A percentile compares a stretch with the other conserved stretches of the same genome.
These are phyloP conservation scores for Imleria badia DNA, from an alignment of 768 basidiomycete genomes.

Conservation along the genomic window DNA sequence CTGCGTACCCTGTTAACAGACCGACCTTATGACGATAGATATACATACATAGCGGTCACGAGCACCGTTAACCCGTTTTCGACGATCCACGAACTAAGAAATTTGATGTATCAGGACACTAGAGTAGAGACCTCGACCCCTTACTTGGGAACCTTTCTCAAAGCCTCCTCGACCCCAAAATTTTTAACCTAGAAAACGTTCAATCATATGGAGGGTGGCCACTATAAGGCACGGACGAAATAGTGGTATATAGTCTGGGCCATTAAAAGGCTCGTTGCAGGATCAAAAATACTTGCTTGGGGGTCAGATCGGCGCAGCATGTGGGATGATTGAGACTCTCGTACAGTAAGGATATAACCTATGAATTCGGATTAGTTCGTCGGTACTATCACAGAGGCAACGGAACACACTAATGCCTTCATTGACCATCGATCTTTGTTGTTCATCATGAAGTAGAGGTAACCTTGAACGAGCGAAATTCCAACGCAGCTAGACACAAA, in stretches of 20 bases:
- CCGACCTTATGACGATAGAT: background rate
- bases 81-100: slow-evolving; percentile 14
- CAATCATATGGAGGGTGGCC: background rate
- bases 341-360: slow-evolving; percentile 19
- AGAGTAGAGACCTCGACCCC: background rate
- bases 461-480: slow-evolving; percentile 22
- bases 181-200: slow-evolving; percentile 8
- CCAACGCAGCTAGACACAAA: slow-evolving; percentile 13
- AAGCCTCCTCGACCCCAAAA: slow-evolving; percentile 10
- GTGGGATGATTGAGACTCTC: background rate
- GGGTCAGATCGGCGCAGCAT: background rate
- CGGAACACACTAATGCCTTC: slow-evolving; percentile 14
- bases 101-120: background rate
- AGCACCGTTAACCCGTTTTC: slow-evolving; percentile 16
- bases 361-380: background rate
- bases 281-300: slow-evolving; percentile 13
- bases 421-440: slow-evolving; percentile 13
- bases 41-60: slow-evolving; percentile 15
- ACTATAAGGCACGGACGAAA: slow-evolving; percentile 11
- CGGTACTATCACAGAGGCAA: background rate
- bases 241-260: slow-evolving; percentile 19
- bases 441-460: slow-evolving; percentile 15
- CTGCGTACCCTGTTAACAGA: slow-evolving; percentile 3
- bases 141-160: slow-evolving; percentile 10
- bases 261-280: slow-evolving; percentile 17